phyloP scores from a whole-genome alignment of 1,284 basidiomycete genomes.

The Puccinia triticina region DNA sequence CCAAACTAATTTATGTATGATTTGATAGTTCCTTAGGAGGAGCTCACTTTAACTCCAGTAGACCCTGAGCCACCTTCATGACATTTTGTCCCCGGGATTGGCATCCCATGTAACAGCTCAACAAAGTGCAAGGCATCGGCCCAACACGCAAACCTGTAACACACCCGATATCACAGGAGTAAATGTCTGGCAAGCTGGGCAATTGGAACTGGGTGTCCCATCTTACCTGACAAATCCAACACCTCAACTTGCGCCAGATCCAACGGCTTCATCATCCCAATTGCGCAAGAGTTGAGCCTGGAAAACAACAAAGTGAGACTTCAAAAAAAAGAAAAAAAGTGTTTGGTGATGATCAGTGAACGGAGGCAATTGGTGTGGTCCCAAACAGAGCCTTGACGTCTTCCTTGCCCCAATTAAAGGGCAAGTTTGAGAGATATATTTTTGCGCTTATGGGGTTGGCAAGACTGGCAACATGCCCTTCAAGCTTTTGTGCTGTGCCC shows the following conservation, averaged over 20 bases:
- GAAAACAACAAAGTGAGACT: neutral
- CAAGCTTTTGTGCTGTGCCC: constrained; percentile 38
- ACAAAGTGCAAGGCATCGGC: constrained; percentile 33
- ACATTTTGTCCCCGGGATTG: constrained; percentile 1
- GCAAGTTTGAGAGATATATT: constrained; percentile 44
- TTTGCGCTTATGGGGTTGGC: constrained; percentile 41
- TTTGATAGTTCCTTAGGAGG: no score
- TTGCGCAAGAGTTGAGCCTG: constrained; percentile 40
- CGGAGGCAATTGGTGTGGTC: constrained; percentile 30
- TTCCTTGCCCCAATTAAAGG: constrained; percentile 27
- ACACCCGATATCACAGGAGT: neutral
- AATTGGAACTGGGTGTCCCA: neutral
- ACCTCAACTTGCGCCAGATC: constrained; percentile 28
- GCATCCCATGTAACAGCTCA: constrained; percentile 30
- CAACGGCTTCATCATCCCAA: constrained; percentile 22
- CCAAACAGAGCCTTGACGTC: constrained; percentile 35
- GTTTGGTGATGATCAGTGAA: neutral
- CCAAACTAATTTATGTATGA: no score
- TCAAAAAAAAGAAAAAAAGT: neutral
- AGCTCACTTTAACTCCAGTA: no score
- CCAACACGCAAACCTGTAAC: constrained; percentile 7
- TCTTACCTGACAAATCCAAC: constrained; percentile 46
- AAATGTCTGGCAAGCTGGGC: no score
- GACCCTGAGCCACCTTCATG: no score
- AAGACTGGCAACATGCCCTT: constrained; percentile 37